Base-by-base conservation (phyloP, 768 basidiomycete species). In the Royoungia palumana region DNA sequence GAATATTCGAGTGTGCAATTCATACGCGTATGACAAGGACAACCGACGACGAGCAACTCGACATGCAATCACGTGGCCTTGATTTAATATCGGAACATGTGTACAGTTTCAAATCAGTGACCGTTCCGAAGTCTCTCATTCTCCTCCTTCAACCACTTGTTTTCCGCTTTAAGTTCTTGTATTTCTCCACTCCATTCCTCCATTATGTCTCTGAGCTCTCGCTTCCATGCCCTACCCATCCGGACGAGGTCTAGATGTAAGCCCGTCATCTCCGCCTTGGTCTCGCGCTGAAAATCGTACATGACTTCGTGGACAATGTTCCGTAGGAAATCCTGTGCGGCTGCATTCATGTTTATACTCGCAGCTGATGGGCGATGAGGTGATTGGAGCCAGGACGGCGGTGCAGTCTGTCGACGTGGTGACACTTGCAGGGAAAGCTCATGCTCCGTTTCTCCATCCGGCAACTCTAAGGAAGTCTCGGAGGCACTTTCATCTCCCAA, bases 171-270 rank as follows among this genome's bases (percentile, higher is more conserved):
- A 54, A 78, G 47, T 51, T 68, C 69, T 40, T 51, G 62, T 54
- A 88, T 63, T 57, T 87, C 85, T 14, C 75, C 78, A 1, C 71
- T 75, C 69, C 79, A 78, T 59, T 82, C 82, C 28, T 79, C 78
- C 77, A 86, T 80, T 56, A 79, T 59, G 35, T 71, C 72, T 45
- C 80, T 71, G 61, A 89, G 68, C 63, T 88, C 86, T 42, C 65
- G 72, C 65, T 79, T 80, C 85, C 83, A 86, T 21, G 76, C 76
- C 28, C 83, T 68, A 2, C 86, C 84, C 82, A 88, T 82, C 47
- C 78, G 73, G 30, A 90, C 70, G 48, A 89, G 59, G 59, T 90
- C 87, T 51, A 90, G 58, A 65, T 90, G 88, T 47, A 89, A 68
- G 2, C 84, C 85, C 62, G 78, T 76, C 76, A 89, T 79, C 72